Evolutionary conservation across 2,329 filamentous ascomycete genomes (phyloP), one percentile per base, ranked within the genome.

Genomic region (Ophiostoma triangulosporum): DNA sequence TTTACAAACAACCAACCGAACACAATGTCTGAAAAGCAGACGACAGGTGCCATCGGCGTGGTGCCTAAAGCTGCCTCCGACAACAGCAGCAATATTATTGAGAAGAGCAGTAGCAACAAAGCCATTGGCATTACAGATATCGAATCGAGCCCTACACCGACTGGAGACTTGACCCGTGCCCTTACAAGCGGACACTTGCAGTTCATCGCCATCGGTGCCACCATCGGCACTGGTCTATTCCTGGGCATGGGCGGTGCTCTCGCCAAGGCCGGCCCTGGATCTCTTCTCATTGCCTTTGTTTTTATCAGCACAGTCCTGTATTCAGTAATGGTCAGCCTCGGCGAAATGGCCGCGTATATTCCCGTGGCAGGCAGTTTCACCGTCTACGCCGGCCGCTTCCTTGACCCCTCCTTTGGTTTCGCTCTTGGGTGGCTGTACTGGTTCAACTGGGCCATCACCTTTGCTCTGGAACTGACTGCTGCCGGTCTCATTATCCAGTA

Each of bases 401-500:
- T 79, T 8, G 81, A 84, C 63, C 79, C 83, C n/a, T 73, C 81
- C 9, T 69, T 80, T 20, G 80, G 80, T 31, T 83, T 84, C 60
- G 73, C 72, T 63, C 69, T 65, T 12, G 69, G 68, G 20, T 70
- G 68, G 68, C 70, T 70, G 56, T 71, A 70, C 58, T 71, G 70
- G 54, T 60, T 70, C 63, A 82, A 77, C 35, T 90, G 57, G 57
- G 56, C 56, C 17, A 53, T 57, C 29, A 76, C 81, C 40, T 91
- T 74, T 66, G 74, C 76, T 0, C 75, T 88, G 8, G 85, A 90
- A 63, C 71, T 89, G 36, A 85, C 80, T 86, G 70, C 61, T 1
- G 46, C 46, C 11, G 46, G 46, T 7, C 29, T 48, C 1, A 48
- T 48, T 6, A 51, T 51, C 6, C 49, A 51, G 35, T 51, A 51